These are phyloP conservation scores for Nissolia schottii DNA, from an alignment of 306 rosid species.

Conservation along the genomic window DNA sequence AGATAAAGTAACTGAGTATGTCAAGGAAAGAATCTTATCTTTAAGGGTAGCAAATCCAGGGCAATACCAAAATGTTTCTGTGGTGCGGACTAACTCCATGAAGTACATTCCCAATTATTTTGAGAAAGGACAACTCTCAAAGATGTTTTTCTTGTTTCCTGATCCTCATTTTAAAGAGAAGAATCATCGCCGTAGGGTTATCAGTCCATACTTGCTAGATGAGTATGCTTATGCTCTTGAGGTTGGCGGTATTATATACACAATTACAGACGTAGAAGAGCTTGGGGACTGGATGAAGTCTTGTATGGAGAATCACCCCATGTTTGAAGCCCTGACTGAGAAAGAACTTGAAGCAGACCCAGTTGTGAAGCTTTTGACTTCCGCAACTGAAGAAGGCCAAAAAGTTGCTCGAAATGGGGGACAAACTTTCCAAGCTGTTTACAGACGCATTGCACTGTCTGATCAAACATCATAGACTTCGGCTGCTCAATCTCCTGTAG, in stretches of 20 bases:
- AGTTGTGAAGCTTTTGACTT: constrained; percentile 61
- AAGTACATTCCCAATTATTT: constrained; percentile 92
- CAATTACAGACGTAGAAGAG: constrained; percentile 92
- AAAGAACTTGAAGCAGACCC: constrained; percentile 86
- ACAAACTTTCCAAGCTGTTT: constrained; percentile 74
- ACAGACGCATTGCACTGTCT: constrained; percentile 52
- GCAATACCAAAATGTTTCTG: constrained; percentile 83
- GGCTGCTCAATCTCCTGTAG: background rate
- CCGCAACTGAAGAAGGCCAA: constrained; percentile 97
- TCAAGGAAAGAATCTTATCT: constrained; percentile 81
- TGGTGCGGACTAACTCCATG: constrained; percentile 93
- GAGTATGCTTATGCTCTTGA: constrained; percentile 79
- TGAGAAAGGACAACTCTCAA: constrained; percentile 75
- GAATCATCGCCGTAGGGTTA: constrained; percentile 91
- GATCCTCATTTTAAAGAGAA: constrained; percentile 99
- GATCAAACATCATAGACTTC: constrained; percentile 32
- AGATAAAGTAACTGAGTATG: constrained; percentile 90
- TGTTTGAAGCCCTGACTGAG: constrained; percentile 69
- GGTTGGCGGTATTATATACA: constrained; percentile 86
- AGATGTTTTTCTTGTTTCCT: constrained; percentile 95
- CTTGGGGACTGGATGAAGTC: constrained; percentile 94
- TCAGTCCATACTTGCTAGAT: constrained; percentile 79
- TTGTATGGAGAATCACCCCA: constrained; percentile 80
- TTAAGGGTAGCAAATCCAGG: constrained; percentile 64
- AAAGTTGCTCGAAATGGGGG: constrained; percentile 96